These are phyloP conservation scores for Fusarium miscanthi DNA, from an alignment of 2,329 filamentous ascomycete species.

Conservation along the genomic window DNA sequence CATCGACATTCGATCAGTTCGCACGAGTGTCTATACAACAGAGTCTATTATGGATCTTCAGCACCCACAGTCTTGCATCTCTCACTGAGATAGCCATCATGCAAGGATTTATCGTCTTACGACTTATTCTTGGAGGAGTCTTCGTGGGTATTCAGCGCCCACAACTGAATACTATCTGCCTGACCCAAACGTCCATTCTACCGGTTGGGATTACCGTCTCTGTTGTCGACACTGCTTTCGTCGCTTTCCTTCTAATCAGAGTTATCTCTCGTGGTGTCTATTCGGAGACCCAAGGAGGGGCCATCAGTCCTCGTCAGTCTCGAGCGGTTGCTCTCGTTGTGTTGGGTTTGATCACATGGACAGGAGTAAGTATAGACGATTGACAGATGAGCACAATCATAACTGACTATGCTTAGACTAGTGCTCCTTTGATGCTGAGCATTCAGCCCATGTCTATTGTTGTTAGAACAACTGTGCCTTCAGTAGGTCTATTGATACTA, in stretches of 20 bases:
- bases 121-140: slow-evolving; percentile 64
- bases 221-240: slow-evolving; percentile 58
- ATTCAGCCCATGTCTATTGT: slow-evolving; percentile 55
- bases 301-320: slow-evolving; percentile 45
- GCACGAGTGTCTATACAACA: slow-evolving; percentile 65
- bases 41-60: slow-evolving; percentile 64
- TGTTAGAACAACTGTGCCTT: slow-evolving; percentile 62
- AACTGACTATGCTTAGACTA: slow-evolving; percentile 53
- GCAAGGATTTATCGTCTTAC: slow-evolving; percentile 59
- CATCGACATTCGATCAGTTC: slow-evolving; percentile 67
- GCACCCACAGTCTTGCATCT: slow-evolving; percentile 52
- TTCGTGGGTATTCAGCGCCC: slow-evolving; percentile 66
- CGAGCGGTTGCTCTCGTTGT: slow-evolving; percentile 57
- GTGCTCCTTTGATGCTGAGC: slow-evolving; percentile 63
- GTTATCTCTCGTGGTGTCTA: slow-evolving; percentile 54
- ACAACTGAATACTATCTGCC: slow-evolving; percentile 64
- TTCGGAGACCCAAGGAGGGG: slow-evolving; percentile 47
- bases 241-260: slow-evolving; percentile 55
- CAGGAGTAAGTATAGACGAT: slow-evolving; percentile 57
- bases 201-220: slow-evolving; percentile 60
- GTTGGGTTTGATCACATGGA: slow-evolving; percentile 63
- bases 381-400: background rate
- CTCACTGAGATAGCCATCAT: slow-evolving; percentile 52
- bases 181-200: slow-evolving; percentile 58
- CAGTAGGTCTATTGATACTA: slow-evolving; percentile 60